Base-by-base conservation (phyloP, 768 basidiomycete genomes). In the Udeniomyces megalosporus region DNA sequence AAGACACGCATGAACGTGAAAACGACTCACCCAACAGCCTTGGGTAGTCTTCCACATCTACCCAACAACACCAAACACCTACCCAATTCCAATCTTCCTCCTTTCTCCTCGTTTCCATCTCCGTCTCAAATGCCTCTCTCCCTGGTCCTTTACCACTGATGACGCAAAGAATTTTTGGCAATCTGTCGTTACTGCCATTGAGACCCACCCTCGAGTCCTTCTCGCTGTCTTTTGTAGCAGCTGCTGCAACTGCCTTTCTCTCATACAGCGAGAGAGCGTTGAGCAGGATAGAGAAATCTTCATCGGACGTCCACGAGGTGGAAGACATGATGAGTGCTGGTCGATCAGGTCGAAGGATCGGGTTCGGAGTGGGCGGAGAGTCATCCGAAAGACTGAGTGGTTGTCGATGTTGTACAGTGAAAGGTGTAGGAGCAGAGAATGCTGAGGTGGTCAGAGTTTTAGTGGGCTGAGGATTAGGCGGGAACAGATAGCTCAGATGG, bases 241-340 rank as follows among this genome's bases (percentile, higher is more conserved):
- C 11, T 53, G 22, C 0, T 72, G n/a, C n/a, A n/a, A n/a, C n/a
- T n/a, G n/a, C n/a, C n/a, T n/a, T n/a, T 42, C 17, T 61, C 67
- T 97, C 84, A 71, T 95, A 97, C 17, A 74, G 46, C 15, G 75
- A 71, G 44, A 99, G 76, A 2, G 90, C 89, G 22, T 81, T 78
- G 24, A 96, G 73, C 20, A 99, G 80, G 56, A 95, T 80, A 10
- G 79, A 75, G 67, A 99, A 96, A 71, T 97, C 91, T 72, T 99
- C 95, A 69, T 99, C 95, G 6, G 88, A 82, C 0, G 95, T 97
- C 93, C 93, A 97, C 17, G 87, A 90, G 1, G 95, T 99, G 67
- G 88, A 88, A 26, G 87, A 89, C 29, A 99, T 83, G 20, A 96
- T 67, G 1, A 97, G 75, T 0, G 89, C 91, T 4, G 90, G 88